Evolutionary conservation across 1,284 basidiomycete species (phyloP).

Genomic region (Ustanciosporium gigantosporum): DNA sequence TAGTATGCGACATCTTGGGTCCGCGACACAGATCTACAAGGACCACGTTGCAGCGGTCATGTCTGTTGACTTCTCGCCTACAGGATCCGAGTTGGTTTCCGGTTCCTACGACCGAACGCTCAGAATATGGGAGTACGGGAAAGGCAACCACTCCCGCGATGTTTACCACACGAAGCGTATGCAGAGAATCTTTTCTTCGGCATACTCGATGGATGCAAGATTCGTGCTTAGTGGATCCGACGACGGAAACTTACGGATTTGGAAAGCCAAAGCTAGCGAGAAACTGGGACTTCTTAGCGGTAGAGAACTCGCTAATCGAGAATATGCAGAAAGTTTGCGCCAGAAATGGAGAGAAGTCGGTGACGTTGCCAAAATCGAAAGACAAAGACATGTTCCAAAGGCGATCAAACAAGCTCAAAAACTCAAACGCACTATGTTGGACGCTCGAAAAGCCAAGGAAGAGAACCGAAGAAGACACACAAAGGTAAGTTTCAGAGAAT

Average conservation of each 20-base stretch:
- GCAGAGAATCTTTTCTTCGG: constrained; percentile 73
- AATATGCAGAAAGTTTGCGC: constrained; percentile 86
- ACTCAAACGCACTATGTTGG: constrained; percentile 91
- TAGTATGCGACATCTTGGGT: constrained; percentile 75
- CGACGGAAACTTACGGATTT: constrained; percentile 93
- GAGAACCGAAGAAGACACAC: constrained; percentile 74
- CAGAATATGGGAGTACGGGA: constrained; percentile 87
- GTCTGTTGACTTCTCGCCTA: constrained; percentile 68
- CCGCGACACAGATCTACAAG: constrained; percentile 93
- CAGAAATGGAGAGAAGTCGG: constrained; percentile 76
- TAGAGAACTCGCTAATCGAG: constrained; percentile 87
- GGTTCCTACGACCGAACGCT: constrained; percentile 96
- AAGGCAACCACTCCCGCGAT: constrained; percentile 76
- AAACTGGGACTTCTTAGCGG: constrained; percentile 88
- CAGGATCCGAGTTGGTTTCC: constrained; percentile 92
- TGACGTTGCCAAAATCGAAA: constrained; percentile 78
- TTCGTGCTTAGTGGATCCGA: constrained; percentile 93
- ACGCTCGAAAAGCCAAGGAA: constrained; percentile 86
- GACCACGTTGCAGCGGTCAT: constrained; percentile 90
- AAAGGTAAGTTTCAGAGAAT: constrained; percentile 65
- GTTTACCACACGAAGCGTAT: constrained; percentile 98
- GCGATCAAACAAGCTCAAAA: constrained; percentile 83
- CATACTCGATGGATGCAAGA: constrained; percentile 84
- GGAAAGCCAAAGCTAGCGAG: constrained; percentile 92
- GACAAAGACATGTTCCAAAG: constrained; percentile 84